Evolutionary conservation across 2,329 filamentous ascomycete species (phyloP).

Genomic region (Phyllosticta citribraziliensis): DNA sequence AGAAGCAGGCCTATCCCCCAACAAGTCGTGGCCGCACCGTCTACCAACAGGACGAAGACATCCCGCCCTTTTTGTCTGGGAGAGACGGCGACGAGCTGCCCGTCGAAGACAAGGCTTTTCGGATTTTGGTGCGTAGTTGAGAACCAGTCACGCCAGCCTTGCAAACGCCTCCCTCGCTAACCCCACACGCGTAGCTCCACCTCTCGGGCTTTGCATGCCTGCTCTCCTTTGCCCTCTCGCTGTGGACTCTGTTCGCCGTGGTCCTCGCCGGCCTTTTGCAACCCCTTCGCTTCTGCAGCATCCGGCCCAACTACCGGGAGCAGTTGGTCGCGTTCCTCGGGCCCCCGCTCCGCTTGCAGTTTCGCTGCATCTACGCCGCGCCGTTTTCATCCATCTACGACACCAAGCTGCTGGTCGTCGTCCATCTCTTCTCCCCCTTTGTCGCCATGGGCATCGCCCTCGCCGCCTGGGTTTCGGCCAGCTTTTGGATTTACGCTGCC

Average conservation of each 20-base stretch:
- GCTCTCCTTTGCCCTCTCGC: conserved; percentile 42
- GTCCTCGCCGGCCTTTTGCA: conserved; percentile 40
- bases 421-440: conserved; percentile 47
- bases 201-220: conserved; percentile 45
- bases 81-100: conserved; percentile 27
- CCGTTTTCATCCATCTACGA: conserved; percentile 25
- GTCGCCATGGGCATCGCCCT: conserved; percentile 47
- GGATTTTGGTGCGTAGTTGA: conserved; percentile 28
- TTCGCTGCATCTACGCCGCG: conserved; percentile 38
- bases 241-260: conserved; percentile 43
- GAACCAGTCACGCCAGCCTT: background rate
- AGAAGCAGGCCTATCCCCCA: conserved; percentile 21
- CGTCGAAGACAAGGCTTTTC: conserved; percentile 35
- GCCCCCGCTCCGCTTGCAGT: conserved; percentile 43
- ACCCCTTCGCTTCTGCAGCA: conserved; percentile 46
- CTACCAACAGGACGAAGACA: conserved; percentile 21
- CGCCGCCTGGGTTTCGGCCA: conserved; percentile 49
- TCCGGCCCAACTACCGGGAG: conserved; percentile 35
- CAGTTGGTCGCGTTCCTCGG: conserved; percentile 44
- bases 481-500: conserved; percentile 53
- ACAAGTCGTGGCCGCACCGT: conserved; percentile 16
- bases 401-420: conserved; percentile 37
- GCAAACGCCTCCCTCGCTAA: background rate
- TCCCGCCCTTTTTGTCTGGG: conserved; percentile 5
- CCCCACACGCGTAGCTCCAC: conserved; percentile 35